Evolutionary conservation across 495 filamentous ascomycete species (phyloP).

Genomic region (Trichoderma orchidacearum): DNA sequence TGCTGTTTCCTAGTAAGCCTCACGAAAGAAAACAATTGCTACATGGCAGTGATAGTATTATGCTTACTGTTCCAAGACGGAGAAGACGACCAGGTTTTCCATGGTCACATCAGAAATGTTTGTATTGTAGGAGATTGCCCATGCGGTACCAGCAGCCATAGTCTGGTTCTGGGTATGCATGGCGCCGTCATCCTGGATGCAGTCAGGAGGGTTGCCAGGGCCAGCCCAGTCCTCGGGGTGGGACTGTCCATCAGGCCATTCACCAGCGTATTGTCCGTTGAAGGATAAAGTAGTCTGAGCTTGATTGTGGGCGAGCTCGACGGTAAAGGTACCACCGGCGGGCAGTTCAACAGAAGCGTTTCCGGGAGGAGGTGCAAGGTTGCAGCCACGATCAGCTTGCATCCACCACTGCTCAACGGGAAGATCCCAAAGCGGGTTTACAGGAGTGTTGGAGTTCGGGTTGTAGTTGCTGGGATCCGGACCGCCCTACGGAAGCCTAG

Average conservation of each 20-base stretch:
- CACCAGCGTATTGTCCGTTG: slow-evolving; percentile 19
- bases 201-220: slow-evolving; percentile 15
- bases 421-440: slow-evolving; percentile 29
- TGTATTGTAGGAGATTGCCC: slow-evolving; percentile 38
- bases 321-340: slow-evolving; percentile 36
- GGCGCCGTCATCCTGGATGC: slow-evolving; percentile 24
- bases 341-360: slow-evolving; percentile 34
- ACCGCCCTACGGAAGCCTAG: slow-evolving; percentile 7
- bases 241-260: slow-evolving; percentile 33
- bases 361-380: slow-evolving; percentile 22
- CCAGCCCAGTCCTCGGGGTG: slow-evolving; percentile 34
- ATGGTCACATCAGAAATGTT: slow-evolving; percentile 31
- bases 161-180: slow-evolving; percentile 31
- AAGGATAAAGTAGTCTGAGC: slow-evolving; percentile 34
- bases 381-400: slow-evolving; percentile 34
- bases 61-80: slow-evolving; percentile 26
- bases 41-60: neutral
- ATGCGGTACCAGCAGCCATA: slow-evolving; percentile 34
- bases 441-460: slow-evolving; percentile 26
- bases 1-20: slow-evolving; percentile 12
- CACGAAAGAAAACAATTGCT: neutral
- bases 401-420: slow-evolving; percentile 35
- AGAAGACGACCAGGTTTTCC: slow-evolving; percentile 40
- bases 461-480: slow-evolving; percentile 17
- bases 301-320: slow-evolving; percentile 41